These are phyloP conservation scores for Aureobasidium leucospermi DNA, from an alignment of 2,329 filamentous ascomycete species.

Conservation along the genomic window DNA sequence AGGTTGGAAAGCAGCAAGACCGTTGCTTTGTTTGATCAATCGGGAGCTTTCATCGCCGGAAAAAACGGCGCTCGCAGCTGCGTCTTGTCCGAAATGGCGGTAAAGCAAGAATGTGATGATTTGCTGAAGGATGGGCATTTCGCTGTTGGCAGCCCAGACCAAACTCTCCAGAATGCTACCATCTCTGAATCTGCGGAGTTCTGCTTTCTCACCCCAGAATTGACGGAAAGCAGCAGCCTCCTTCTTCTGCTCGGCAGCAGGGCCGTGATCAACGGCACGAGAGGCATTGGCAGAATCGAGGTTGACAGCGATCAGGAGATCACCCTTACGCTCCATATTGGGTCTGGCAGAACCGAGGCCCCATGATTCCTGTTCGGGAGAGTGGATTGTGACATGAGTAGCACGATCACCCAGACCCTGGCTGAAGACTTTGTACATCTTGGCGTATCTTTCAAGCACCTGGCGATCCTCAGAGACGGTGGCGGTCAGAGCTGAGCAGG, in stretches of 20 bases:
- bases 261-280: constrained; percentile 80
- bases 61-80: constrained; percentile 39
- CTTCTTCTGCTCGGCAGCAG: constrained; percentile 75
- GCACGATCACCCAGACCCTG: constrained; percentile 70
- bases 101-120: constrained; percentile 66
- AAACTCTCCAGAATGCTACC: constrained; percentile 89
- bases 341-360: constrained; percentile 26
- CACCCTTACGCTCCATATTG: constrained; percentile 22
- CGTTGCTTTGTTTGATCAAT: constrained; percentile 33
- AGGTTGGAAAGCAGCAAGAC: constrained; percentile 54
- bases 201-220: constrained; percentile 93
- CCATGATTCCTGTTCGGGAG: constrained; percentile 27
- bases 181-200: constrained; percentile 89
- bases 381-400: constrained; percentile 50
- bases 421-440: constrained; percentile 57
- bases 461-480: constrained; percentile 22
- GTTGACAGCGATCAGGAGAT: constrained; percentile 58
- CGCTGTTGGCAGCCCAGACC: constrained; percentile 62
- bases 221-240: constrained; percentile 74
- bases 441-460: constrained; percentile 39
- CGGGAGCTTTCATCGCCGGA: constrained; percentile 43
- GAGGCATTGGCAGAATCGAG: constrained; percentile 66
- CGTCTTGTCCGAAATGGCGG: constrained; percentile 58
- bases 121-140: constrained; percentile 64
- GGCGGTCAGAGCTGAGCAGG: constrained; percentile 25